A percentile compares a stretch with the other conserved stretches of the same genome.
These are phyloP conservation scores for Gossypium arboreum DNA, from an alignment of 345 rosid species.

Conservation along the genomic window DNA sequence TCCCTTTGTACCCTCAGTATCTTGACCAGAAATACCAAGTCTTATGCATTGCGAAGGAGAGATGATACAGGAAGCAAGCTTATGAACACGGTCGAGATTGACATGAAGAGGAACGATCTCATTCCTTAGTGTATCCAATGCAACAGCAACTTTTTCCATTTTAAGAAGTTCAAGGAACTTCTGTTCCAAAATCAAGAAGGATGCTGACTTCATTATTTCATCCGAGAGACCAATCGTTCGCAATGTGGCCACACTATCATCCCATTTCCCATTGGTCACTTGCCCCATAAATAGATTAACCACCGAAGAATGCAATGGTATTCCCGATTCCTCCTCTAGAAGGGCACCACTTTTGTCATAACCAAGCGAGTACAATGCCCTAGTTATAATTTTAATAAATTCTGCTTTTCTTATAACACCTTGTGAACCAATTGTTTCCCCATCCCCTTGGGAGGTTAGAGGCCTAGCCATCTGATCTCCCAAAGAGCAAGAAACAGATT, in stretches of 20 bases:
- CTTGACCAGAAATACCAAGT: conserved; percentile 26
- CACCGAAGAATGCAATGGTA: conserved; percentile 42
- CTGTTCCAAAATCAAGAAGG: conserved; percentile 61
- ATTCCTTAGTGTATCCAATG: conserved; percentile 51
- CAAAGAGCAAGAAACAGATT: conserved; percentile 40
- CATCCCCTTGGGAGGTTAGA: conserved; percentile 59
- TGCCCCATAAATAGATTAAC: conserved; percentile 50
- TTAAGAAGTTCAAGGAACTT: conserved; percentile 56
- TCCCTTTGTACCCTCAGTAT: conserved; percentile 25
- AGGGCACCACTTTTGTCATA: conserved; percentile 53
- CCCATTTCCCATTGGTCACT: conserved; percentile 62
- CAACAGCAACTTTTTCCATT: conserved; percentile 39
- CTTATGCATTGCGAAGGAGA: conserved; percentile 28
- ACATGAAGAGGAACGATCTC: conserved; percentile 61
- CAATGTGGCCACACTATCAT: conserved; percentile 54
- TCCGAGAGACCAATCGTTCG: conserved; percentile 46
- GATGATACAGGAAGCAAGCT: conserved; percentile 52
- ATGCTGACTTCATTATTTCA: conserved; percentile 52
- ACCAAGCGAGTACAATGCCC: conserved; percentile 70
- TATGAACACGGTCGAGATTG: conserved; percentile 43
- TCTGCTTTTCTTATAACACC: conserved; percentile 58
- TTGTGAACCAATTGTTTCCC: conserved; percentile 48
- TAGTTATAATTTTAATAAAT: conserved; percentile 54
- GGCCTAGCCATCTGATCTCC: conserved; percentile 68
- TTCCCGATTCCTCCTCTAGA: conserved; percentile 71